Evolutionary conservation across 306 rosid species (phyloP), one percentile per base, ranked within the genome.

Genomic region (Purshia tridentata): DNA sequence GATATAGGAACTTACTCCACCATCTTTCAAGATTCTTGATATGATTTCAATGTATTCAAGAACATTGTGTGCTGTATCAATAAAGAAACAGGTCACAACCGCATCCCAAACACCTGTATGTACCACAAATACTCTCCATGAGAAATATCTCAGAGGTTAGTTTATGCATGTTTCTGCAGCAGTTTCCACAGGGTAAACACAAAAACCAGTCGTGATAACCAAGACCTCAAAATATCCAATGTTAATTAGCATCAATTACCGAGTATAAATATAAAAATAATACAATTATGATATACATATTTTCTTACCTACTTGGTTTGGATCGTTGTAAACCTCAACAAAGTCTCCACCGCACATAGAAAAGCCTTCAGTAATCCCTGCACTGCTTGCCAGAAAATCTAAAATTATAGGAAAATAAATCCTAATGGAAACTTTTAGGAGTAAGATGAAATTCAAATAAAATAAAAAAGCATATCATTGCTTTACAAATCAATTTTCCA

Each of bases 301-400:
- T 73, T 41, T 63, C 88, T 61, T 88, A 89, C 97, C 99, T 70
- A 72, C 81, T 80, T 94, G 99, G 73, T 87, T 87, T 60, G 92
- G 81, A 77, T 91, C 95, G 47, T 85, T 77, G 79, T 94, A 94
- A 81, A 94, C 97, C 84, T 91, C 98, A 75, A 91, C 86, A 66
- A 94, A 94, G 87, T 94, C 99, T 52, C 99, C 99, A 73, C 96
- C 97, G 15, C 97, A 94, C 97, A 94, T 94, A 61, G 99, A 94
- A 87, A 94, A 94, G 41, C 99, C 99, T 84, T 91, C 96, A 7
- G 99, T 88, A 40, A 94, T 89, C 78, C 95, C 99, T 76, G 97
- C 99, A 69, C 99, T 91, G 92, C 85, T 82, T 74, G 75, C 52
- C 72, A 67, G 41, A 80, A 53, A 15, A 19, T 41, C 65, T 37